Conservation (phyloP, 2,329 filamentous ascomycete genomes). For the Penicillium sp. region DNA sequence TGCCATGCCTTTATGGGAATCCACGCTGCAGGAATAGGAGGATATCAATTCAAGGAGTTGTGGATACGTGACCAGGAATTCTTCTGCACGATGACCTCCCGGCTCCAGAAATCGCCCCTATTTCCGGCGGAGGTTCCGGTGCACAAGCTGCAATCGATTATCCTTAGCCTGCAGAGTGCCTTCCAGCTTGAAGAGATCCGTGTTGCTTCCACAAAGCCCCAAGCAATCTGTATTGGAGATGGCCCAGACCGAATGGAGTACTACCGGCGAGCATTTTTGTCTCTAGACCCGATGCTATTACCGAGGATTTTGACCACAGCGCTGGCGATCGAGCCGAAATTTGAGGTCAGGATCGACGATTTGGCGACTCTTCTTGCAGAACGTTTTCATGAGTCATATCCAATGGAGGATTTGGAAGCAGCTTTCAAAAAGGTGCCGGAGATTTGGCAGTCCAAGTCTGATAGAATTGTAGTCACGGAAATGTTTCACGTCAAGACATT, state of each 20-base stretch:
- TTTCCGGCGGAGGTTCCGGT: background rate
- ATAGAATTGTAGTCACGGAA: background rate
- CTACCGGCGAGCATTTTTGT: background rate
- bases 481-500: background rate
- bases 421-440: background rate
- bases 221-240: background rate
- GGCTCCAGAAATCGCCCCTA: background rate
- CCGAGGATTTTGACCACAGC: background rate
- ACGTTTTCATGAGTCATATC: background rate
- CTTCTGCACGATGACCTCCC: background rate
- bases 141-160: background rate
- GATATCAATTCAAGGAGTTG: background rate
- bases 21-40: background rate
- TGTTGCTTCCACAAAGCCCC: background rate
- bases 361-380: background rate
- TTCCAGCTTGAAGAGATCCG: background rate
- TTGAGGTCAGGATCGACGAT: background rate
- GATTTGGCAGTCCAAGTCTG: background rate
- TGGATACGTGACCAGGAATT: background rate
- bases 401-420: background rate
- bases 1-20: background rate
- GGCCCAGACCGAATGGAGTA: background rate
- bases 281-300: background rate
- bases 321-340: background rate
- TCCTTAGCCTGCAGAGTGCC: background rate